A percentile compares a stretch with the other conserved stretches of the same genome.
phyloP scores from a whole-genome alignment of 2,329 filamentous ascomycete genomes.

The Calycina marina region DNA sequence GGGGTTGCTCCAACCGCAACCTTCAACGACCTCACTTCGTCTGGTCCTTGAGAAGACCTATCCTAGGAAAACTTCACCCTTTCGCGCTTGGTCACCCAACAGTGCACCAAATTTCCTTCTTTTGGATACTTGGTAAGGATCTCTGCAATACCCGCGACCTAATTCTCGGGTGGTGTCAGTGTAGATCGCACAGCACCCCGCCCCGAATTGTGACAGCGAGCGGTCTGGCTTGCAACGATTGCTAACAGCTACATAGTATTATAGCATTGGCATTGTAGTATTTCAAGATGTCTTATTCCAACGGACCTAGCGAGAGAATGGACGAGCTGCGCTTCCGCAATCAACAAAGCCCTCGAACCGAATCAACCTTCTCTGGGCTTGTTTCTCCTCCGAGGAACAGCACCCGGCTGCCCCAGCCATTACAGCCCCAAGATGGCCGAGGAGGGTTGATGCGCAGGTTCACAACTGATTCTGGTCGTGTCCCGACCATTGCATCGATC shows the following conservation, averaged over 20 bases:
- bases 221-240: no score
- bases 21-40: neutral
- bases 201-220: neutral
- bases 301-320: constrained; percentile 49
- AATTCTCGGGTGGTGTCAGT: neutral
- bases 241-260: no score
- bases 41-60: neutral
- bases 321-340: constrained; percentile 68
- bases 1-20: no score
- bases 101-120: neutral
- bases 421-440: constrained; percentile 51
- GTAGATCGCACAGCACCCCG: neutral
- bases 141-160: neutral
- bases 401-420: constrained; percentile 43
- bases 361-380: constrained; percentile 59
- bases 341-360: constrained; percentile 65
- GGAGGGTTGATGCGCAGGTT: constrained; percentile 77
- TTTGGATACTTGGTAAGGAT: neutral
- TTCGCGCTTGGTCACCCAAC: constrained; percentile 1
- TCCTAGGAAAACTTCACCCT: neutral
- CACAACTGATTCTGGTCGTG: constrained; percentile 77
- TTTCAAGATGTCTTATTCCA: constrained; percentile 47
- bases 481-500: constrained; percentile 50
- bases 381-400: constrained; percentile 61
- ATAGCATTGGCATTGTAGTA: constrained; percentile 18